Percentiles rank a stretch among this genome's conserved stretches.
phyloP scores from a whole-genome alignment of 2,329 filamentous ascomycete genomes.

The Bipolaris zeicola region DNA sequence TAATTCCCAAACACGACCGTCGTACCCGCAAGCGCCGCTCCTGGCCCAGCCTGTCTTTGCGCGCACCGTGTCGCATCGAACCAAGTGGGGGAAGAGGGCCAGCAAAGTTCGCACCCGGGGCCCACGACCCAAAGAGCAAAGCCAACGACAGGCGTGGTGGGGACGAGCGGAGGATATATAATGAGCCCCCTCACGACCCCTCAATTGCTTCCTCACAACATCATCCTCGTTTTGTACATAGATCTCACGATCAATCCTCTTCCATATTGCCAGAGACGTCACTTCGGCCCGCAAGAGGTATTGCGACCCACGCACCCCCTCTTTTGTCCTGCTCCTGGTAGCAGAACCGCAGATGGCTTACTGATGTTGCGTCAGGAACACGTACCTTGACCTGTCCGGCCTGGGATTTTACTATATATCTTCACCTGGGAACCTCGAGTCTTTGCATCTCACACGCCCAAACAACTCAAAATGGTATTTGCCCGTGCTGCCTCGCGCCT shows the following conservation, averaged over 20 bases:
- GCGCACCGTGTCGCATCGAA: slow-evolving; percentile 25
- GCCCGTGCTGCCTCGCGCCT: slow-evolving; percentile 65
- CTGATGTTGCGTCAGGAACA: slow-evolving; percentile 35
- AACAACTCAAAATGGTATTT: slow-evolving; percentile 62
- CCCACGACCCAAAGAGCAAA: slow-evolving; percentile 27
- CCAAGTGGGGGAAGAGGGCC: slow-evolving; percentile 44
- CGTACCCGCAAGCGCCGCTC: slow-evolving; percentile 31
- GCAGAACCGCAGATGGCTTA: slow-evolving; percentile 25
- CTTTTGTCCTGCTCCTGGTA: slow-evolving; percentile 7
- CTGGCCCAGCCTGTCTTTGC: slow-evolving; percentile 25
- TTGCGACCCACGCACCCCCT: slow-evolving; percentile 28
- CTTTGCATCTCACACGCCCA: slow-evolving; percentile 21
- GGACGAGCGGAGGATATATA: slow-evolving; percentile 33
- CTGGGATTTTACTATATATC: slow-evolving; percentile 31
- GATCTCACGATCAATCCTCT: slow-evolving; percentile 12
- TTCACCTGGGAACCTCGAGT: slow-evolving; percentile 23
- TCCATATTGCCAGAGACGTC: slow-evolving; percentile 24
- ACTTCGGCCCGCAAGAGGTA: slow-evolving; percentile 35
- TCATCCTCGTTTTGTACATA: slow-evolving; percentile 25
- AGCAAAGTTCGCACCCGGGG: slow-evolving; percentile 11
- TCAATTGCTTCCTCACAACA: slow-evolving; percentile 23
- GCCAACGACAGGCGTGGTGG: slow-evolving; percentile 21
- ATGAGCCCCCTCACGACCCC: slow-evolving; percentile 35
- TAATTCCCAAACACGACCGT: slow-evolving; percentile 41
- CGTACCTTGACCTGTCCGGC: slow-evolving; percentile 25